These are phyloP conservation scores for Rhodamnia argentea DNA, from an alignment of 345 rosid species.

Conservation along the genomic window DNA sequence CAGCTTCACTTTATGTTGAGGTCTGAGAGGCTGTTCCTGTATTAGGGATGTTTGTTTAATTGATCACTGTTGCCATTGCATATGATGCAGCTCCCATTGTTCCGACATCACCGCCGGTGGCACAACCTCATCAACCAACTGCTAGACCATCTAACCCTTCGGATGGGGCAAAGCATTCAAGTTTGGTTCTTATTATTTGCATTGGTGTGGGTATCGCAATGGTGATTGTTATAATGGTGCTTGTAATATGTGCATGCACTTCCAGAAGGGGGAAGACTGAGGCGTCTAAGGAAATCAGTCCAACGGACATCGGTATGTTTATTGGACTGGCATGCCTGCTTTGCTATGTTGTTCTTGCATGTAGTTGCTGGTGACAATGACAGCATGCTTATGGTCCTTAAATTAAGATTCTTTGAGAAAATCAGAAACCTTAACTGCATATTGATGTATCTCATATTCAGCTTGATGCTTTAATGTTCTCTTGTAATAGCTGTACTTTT, in stretches of 20 bases:
- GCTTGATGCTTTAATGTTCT: neutral
- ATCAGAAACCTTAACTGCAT: neutral
- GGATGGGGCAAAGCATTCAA: conserved; percentile 41
- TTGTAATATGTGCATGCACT: conserved; percentile 54
- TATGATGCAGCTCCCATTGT: conserved; percentile 46
- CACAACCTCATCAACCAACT: conserved; percentile 37
- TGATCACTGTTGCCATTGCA: neutral
- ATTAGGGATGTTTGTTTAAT: neutral
- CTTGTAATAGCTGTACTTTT: neutral
- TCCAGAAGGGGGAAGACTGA: conserved; percentile 43
- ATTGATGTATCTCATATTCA: neutral
- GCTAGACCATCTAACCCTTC: conserved; percentile 27
- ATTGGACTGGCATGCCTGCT: neutral
- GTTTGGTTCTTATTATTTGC: conserved; percentile 51
- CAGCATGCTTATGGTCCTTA: neutral
- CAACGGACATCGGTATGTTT: conserved; percentile 29
- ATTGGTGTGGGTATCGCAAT: conserved; percentile 57
- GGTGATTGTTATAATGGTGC: conserved; percentile 38
- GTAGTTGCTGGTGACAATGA: neutral
- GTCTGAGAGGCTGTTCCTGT: neutral
- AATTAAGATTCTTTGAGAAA: neutral
- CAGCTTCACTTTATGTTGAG: neutral
- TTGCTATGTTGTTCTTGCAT: neutral
- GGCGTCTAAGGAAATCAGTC: conserved; percentile 38
- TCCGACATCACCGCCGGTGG: conserved; percentile 40